phyloP scores from a whole-genome alignment of 306 rosid genomes.

The Adenanthera pavonina region DNA sequence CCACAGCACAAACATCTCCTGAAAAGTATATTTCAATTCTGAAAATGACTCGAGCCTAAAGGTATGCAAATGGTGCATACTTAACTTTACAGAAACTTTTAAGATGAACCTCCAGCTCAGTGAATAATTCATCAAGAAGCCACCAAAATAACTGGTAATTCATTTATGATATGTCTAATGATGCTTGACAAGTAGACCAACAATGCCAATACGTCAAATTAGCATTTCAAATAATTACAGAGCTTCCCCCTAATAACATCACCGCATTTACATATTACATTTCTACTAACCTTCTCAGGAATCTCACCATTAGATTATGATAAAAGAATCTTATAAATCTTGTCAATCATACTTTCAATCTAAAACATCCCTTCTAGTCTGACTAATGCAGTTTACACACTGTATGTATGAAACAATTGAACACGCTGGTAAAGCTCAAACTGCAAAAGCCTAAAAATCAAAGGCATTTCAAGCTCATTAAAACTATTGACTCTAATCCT shows the following conservation, averaged over 20 bases:
- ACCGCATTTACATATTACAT: slow-evolving; percentile 3
- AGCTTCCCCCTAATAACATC: not conserved
- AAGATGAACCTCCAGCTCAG: not conserved
- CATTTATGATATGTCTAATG: slow-evolving; percentile 9
- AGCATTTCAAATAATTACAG: not conserved
- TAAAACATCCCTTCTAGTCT: not conserved
- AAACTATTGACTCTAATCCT: not conserved
- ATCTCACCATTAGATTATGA: not conserved
- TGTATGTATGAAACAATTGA: slow-evolving; percentile 7
- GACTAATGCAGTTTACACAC: not conserved
- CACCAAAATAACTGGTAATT: not conserved
- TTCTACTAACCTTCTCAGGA: slow-evolving; percentile 13
- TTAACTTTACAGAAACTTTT: not conserved
- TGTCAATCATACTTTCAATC: not conserved
- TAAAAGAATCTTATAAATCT: slow-evolving; percentile 7
- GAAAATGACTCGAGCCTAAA: slow-evolving; percentile 8
- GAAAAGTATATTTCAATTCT: slow-evolving; percentile 14
- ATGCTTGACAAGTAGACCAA: slow-evolving; percentile 2
- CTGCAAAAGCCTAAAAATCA: not conserved
- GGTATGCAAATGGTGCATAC: not conserved
- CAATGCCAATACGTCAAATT: slow-evolving; percentile 12
- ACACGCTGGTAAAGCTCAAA: slow-evolving; percentile 7
- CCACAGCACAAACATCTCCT: not conserved
- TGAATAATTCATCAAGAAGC: slow-evolving; percentile 8
- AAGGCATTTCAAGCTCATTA: not conserved